Conservation (phyloP, 495 filamentous ascomycete species). For the Xylaria telfairii region DNA sequence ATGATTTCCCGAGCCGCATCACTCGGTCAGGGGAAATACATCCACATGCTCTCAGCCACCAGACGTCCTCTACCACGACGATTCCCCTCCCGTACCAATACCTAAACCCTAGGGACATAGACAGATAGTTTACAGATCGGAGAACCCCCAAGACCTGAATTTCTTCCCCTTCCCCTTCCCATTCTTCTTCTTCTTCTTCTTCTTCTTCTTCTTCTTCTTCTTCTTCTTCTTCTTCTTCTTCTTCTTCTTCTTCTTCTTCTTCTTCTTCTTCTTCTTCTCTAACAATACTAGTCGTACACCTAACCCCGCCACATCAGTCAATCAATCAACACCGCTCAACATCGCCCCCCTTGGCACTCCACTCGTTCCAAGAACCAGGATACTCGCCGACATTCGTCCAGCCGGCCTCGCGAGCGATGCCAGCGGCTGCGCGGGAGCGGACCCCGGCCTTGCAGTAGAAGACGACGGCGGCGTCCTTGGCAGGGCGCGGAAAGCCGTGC, state of each 20-base stretch:
- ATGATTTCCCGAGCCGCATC: background rate
- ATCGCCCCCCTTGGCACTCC: slow-evolving; percentile 71
- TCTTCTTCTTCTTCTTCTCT: no score
- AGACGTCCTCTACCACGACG: no score
- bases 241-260: background rate
- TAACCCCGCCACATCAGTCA: slow-evolving; percentile 29
- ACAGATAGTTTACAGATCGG: no score
- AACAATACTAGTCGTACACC: no score
- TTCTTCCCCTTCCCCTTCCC: no score
- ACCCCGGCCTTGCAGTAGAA: slow-evolving; percentile 96
- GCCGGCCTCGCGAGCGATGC: slow-evolving; percentile 76
- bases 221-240: background rate
- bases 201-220: background rate
- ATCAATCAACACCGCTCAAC: no score
- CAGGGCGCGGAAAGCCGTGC: slow-evolving; percentile 71
- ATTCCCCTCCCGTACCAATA: no score
- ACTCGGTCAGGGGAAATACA: background rate
- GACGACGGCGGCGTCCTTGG: slow-evolving; percentile 63
- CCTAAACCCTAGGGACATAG: no score
- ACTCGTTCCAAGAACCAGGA: slow-evolving; percentile 89
- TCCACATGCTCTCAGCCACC: no score
- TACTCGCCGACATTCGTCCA: slow-evolving; percentile 81
- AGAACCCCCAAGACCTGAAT: no score
- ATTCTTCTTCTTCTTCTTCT: no score
- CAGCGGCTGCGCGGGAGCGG: slow-evolving; percentile 78